Evolutionary conservation across 768 basidiomycete species (phyloP), one percentile per base, ranked within the genome.

Genomic region (Albatrellus ellisii): DNA sequence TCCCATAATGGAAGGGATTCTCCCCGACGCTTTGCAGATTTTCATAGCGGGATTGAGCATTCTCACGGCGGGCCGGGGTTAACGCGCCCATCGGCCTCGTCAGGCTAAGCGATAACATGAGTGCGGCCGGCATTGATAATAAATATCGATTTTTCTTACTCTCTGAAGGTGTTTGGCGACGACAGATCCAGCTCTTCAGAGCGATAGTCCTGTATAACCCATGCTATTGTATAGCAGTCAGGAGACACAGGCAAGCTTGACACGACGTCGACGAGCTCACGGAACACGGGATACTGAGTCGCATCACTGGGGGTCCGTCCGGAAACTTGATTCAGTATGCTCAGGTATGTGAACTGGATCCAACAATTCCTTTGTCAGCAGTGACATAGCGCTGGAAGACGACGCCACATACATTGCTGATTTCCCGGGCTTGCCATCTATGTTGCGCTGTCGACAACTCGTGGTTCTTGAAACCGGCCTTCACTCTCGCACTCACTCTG

Each of bases 281-380:
- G 86, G 49, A 88, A 91, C 6, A 94, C 76, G 0, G 90, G 91
- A 59, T 91, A 95, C 51, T 92, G 89, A 0, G 92, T 94, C 8
- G 91, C 88, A 63, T 95, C 91, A 54, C 82, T 89, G 1, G 90
- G 89, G 3, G 91, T 95, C 17, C 91, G 73, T 32, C 91, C 90
- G 3, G 91, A 92, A 17, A 87, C 35, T 56, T 94, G 89, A 52
- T 95, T 95, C 42, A 95, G 62, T 42, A 95, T 75, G 46, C 84
- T 81, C 38, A 94, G 61, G 58, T 92, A 94, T 1, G 85, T 80
- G 57, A 88, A 94, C 89, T 92, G 43, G 22, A 29, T 9, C 8
- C 28, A n/a, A 9, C 28, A 12, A 26, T 39, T 39, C 25, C 4
- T 27, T 25, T 12, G 38, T 39, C 21, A 39, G 26, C 7, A 33